A percentile compares a stretch with the other conserved stretches of the same genome.
These are phyloP conservation scores for Beverwykella pulmonaria DNA, from an alignment of 495 filamentous ascomycete species.

Conservation along the genomic window DNA sequence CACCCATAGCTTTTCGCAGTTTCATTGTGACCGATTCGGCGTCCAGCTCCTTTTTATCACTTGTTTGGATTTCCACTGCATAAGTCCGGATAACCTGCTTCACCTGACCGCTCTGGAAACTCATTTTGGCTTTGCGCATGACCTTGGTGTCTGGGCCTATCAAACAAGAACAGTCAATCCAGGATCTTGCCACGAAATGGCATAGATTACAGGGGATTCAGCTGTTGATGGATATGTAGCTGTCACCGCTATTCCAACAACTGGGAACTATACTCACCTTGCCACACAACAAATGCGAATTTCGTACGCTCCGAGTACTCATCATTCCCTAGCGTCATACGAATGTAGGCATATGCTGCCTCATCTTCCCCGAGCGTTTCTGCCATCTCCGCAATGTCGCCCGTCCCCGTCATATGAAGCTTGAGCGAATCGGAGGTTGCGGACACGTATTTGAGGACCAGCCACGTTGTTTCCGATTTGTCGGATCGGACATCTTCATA, in stretches of 20 bases:
- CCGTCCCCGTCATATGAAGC: constrained; percentile 53
- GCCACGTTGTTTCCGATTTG: constrained; percentile 60
- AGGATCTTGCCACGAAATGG: not conserved
- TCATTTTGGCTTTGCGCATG: constrained; percentile 62
- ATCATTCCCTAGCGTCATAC: constrained; percentile 63
- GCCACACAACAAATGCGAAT: constrained; percentile 61
- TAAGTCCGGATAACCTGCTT: constrained; percentile 59
- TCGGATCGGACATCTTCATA: constrained; percentile 51
- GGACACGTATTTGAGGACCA: constrained; percentile 58
- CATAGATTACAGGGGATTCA: not conserved
- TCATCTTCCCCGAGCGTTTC: constrained; percentile 51
- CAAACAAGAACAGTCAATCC: not conserved
- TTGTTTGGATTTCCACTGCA: constrained; percentile 56
- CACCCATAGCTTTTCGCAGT: constrained; percentile 59
- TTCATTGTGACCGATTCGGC: constrained; percentile 56
- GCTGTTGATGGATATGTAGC: not conserved
- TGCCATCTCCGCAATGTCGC: constrained; percentile 55
- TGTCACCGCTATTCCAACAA: not conserved
- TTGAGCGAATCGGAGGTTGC: constrained; percentile 52
- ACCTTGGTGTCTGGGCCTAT: constrained; percentile 50
- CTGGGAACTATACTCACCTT: constrained; percentile 47
- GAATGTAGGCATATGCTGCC: constrained; percentile 59
- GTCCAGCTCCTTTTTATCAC: constrained; percentile 55
- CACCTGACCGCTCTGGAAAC: constrained; percentile 60
- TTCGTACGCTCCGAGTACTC: constrained; percentile 61